Evolutionary conservation across 1,284 basidiomycete species (phyloP).

Genomic region (Boletellus deceptivus): DNA sequence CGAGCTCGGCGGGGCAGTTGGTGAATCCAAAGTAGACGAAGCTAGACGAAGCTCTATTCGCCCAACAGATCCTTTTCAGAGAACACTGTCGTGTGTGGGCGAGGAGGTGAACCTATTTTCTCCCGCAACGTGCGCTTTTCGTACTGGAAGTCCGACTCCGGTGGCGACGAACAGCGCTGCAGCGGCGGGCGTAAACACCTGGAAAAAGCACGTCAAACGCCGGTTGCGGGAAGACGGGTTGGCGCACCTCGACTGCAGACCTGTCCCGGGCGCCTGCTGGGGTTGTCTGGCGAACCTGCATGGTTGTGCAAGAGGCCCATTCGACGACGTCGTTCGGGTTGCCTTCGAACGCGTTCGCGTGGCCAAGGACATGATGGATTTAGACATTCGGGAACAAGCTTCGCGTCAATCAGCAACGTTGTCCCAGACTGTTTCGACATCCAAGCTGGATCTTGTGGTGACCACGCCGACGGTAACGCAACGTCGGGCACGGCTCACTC

Average conservation of each 20-base stretch:
- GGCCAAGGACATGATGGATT: constrained; percentile 13
- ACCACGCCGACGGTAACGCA: too few species aligned
- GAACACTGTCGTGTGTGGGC: constrained; percentile 41
- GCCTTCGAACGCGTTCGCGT: constrained; percentile 18
- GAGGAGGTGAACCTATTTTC: constrained; percentile 53
- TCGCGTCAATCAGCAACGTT: too few species aligned
- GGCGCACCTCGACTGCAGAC: constrained; percentile 43
- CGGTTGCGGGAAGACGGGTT: neutral
- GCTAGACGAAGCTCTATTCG: constrained; percentile 87
- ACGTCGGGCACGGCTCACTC: too few species aligned
- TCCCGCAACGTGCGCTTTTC: constrained; percentile 84
- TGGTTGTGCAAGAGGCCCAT: neutral
- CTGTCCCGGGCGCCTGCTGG: constrained; percentile 36
- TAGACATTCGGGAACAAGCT: constrained; percentile 18
- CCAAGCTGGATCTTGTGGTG: too few species aligned
- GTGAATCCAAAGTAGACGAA: constrained; percentile 98
- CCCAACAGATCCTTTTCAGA: constrained; percentile 84
- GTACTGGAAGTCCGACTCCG: constrained; percentile 83
- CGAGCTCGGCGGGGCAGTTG: constrained; percentile 95
- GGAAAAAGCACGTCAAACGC: neutral
- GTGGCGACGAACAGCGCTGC: constrained; percentile 82
- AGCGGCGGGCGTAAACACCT: constrained; percentile 89
- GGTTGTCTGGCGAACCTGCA: constrained; percentile 20
- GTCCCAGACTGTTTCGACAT: too few species aligned
- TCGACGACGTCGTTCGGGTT: constrained; percentile 1